These are phyloP conservation scores for Erodium trifolium DNA, from an alignment of 441 rosid species.

Conservation along the genomic window DNA sequence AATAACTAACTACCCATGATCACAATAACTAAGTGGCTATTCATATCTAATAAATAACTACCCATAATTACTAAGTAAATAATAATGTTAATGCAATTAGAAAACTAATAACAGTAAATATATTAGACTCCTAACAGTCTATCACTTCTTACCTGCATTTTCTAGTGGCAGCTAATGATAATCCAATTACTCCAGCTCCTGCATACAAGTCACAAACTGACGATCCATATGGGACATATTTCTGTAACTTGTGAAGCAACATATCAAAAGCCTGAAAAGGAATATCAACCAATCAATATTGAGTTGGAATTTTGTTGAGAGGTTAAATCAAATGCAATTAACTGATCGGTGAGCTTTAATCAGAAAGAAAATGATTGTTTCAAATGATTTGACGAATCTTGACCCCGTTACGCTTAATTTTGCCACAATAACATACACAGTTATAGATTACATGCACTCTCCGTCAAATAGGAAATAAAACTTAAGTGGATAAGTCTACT, in stretches of 20 bases:
- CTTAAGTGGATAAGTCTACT: conserved; percentile 5
- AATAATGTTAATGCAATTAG: too few relatives aligned
- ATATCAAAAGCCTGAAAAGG: conserved; percentile 71
- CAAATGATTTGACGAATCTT: background rate
- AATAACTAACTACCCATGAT: too few relatives aligned
- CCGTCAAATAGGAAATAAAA: background rate
- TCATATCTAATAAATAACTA: too few relatives aligned
- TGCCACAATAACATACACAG: background rate
- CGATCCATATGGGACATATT: conserved; percentile 74
- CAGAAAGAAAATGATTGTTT: background rate
- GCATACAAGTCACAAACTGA: conserved; percentile 89
- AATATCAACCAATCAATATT: conserved; percentile 11
- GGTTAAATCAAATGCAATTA: background rate
- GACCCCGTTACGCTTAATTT: conserved; percentile 1
- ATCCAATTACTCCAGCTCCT: conserved; percentile 92
- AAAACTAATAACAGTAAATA: too few relatives aligned
- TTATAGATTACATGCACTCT: conserved; percentile 1
- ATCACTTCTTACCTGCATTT: conserved; percentile 68
- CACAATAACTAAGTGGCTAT: too few relatives aligned
- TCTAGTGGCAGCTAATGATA: conserved; percentile 73
- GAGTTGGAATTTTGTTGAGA: too few relatives aligned
- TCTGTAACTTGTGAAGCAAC: conserved; percentile 76
- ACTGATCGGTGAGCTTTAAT: background rate
- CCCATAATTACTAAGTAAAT: too few relatives aligned
- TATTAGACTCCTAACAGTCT: too few relatives aligned